Percentiles rank a stretch among this genome's conserved stretches.
Evolutionary conservation across 2,329 filamentous ascomycete species (phyloP).

Genomic region (Monosporascus sp.): DNA sequence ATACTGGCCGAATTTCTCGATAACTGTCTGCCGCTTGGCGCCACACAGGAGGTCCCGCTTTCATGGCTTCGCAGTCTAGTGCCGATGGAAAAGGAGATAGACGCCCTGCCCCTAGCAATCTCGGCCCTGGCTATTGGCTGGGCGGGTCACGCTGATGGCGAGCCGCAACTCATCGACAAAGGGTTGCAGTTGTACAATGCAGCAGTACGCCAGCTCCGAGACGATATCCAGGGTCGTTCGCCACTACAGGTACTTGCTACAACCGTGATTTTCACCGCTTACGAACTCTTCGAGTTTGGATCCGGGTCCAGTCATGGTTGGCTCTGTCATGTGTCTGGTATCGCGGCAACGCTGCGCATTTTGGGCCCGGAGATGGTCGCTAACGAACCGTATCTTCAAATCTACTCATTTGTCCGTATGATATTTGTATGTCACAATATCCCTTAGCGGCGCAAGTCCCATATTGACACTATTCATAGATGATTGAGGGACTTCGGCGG

Average conservation of each 20-base stretch:
- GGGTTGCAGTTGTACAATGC: slow-evolving; percentile 15
- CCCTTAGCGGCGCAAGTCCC: neutral
- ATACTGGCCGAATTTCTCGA: slow-evolving; percentile 13
- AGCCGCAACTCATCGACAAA: slow-evolving; percentile 11
- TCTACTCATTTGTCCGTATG: slow-evolving; percentile 13
- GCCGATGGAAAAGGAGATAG: slow-evolving; percentile 10
- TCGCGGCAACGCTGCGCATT: slow-evolving; percentile 9
- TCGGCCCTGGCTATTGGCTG: slow-evolving; percentile 17
- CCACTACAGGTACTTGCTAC: slow-evolving; percentile 12
- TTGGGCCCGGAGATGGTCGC: slow-evolving; percentile 14
- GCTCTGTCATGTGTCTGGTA: slow-evolving; percentile 13
- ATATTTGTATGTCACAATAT: slow-evolving; percentile 11
- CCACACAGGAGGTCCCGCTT: slow-evolving; percentile 11
- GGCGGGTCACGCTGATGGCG: slow-evolving; percentile 10
- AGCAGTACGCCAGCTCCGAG: slow-evolving; percentile 12
- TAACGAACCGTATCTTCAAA: slow-evolving; percentile 9
- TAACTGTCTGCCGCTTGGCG: slow-evolving; percentile 6
- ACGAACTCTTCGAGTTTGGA: slow-evolving; percentile 18
- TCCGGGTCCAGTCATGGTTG: slow-evolving; percentile 12
- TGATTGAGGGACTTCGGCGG: slow-evolving; percentile 9
- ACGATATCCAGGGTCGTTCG: slow-evolving; percentile 7
- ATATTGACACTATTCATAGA: slow-evolving; percentile 3
- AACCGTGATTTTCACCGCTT: slow-evolving; percentile 12
- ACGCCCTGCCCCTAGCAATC: slow-evolving; percentile 16
- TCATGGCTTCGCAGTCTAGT: slow-evolving; percentile 12